phyloP scores from a whole-genome alignment of 2,329 filamentous ascomycete genomes.

The Sporothrix inflata region DNA sequence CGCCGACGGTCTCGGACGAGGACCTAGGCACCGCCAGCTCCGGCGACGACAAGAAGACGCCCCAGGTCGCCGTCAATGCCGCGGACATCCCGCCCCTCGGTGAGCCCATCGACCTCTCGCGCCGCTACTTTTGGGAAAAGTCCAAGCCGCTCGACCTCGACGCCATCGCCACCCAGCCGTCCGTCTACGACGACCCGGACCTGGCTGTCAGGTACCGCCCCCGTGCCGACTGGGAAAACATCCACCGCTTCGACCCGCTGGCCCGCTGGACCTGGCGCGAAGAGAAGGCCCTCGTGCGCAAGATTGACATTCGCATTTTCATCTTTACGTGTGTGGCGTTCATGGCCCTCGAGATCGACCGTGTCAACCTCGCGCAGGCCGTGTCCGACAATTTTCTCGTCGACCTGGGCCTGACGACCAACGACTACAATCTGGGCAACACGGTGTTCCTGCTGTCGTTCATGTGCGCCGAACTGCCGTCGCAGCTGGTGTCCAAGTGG shows the following conservation, averaged over 20 bases:
- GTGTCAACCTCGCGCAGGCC: constrained; percentile 52
- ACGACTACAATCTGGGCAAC: constrained; percentile 55
- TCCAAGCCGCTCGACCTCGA: constrained; percentile 38
- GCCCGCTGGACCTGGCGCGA: constrained; percentile 49
- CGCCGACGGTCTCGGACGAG: constrained; percentile 14
- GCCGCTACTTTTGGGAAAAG: constrained; percentile 42
- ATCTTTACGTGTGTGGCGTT: constrained; percentile 54
- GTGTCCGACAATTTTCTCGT: constrained; percentile 52
- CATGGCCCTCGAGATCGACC: constrained; percentile 55
- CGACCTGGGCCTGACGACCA: constrained; percentile 49
- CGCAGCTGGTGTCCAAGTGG: constrained; percentile 62
- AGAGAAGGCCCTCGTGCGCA: constrained; percentile 47
- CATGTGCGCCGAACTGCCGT: constrained; percentile 63
- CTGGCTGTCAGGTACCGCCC: constrained; percentile 44
- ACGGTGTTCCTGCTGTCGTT: constrained; percentile 55
- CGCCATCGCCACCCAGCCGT: constrained; percentile 43
- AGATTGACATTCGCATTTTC: constrained; percentile 51
- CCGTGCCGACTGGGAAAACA: constrained; percentile 43
- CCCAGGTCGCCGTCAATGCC: neutral
- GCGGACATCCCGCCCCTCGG: constrained; percentile 38
- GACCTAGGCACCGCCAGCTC: constrained; percentile 22
- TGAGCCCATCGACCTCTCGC: constrained; percentile 35
- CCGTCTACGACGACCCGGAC: constrained; percentile 46
- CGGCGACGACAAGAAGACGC: constrained; percentile 25
- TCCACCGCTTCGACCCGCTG: constrained; percentile 52